Conservation (phyloP, 2,329 filamentous ascomycete genomes). For the Aspergillus tubingensis region DNA sequence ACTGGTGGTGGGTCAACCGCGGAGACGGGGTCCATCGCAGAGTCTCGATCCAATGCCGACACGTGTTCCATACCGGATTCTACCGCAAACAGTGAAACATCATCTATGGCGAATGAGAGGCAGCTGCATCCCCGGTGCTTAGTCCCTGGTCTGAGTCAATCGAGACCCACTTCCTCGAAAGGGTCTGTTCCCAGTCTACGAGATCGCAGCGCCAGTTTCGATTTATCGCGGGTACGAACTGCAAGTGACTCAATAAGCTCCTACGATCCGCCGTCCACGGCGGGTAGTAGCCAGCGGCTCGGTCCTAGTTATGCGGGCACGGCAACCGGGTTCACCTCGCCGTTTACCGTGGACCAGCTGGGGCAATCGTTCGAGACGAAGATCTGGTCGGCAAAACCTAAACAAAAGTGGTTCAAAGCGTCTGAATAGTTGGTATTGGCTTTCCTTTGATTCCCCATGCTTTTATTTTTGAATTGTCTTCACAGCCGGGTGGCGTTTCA, state of each 20-base stretch:
- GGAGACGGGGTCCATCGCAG: background rate
- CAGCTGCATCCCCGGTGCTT: background rate
- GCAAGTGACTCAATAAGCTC: conserved; percentile 3
- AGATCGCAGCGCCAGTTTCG: conserved; percentile 4
- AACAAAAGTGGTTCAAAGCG: background rate
- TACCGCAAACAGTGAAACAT: background rate
- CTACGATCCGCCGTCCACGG: conserved; percentile 1
- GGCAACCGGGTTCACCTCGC: background rate
- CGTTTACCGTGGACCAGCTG: conserved; percentile 6
- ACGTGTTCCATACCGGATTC: background rate
- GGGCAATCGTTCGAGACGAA: conserved; percentile 17
- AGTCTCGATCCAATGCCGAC: background rate
- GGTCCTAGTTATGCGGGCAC: background rate
- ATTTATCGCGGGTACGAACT: background rate
- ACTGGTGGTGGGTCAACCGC: background rate
- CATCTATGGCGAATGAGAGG: background rate
- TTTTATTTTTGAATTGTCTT: background rate
- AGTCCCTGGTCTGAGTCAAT: background rate
- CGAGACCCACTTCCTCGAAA: conserved; percentile 3
- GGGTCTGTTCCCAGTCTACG: background rate
- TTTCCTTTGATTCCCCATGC: background rate
- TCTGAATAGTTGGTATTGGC: background rate
- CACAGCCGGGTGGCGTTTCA: no score
- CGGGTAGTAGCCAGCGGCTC: conserved; percentile 3
- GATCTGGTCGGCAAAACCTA: conserved; percentile 11